Evolutionary conservation across 1,284 basidiomycete species (phyloP).

Genomic region (Rhodofomes roseus): DNA sequence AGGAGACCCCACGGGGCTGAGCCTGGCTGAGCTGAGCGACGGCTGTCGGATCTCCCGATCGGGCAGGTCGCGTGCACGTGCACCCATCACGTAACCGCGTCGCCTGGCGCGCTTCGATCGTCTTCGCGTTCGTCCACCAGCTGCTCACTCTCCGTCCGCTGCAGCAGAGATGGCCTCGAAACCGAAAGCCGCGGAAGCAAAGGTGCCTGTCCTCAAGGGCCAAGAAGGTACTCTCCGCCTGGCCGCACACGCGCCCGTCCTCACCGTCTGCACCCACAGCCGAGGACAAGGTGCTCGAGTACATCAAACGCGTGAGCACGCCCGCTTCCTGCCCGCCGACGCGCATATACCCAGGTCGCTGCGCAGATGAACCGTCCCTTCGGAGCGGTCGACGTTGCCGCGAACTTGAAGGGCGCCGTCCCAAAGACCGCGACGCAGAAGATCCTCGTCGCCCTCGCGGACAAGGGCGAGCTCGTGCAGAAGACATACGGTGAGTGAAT

Average conservation of each 20-base stretch:
- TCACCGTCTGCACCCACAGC: slow-evolving; percentile 35
- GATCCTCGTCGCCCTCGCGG: slow-evolving; percentile 72
- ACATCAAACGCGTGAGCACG: slow-evolving; percentile 58
- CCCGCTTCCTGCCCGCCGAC: neutral
- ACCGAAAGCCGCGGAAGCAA: slow-evolving; percentile 42
- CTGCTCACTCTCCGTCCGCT: no score
- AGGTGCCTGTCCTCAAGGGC: slow-evolving; percentile 63
- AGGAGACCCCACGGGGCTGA: no score
- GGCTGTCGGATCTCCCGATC: neutral
- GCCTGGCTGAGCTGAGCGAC: neutral
- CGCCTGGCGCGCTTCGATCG: neutral
- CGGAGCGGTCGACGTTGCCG: slow-evolving; percentile 81
- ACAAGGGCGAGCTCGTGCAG: slow-evolving; percentile 70
- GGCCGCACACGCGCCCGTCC: neutral
- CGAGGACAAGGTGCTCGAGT: slow-evolving; percentile 69
- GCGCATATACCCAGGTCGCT: slow-evolving; percentile 4
- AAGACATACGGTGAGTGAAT: slow-evolving; percentile 72
- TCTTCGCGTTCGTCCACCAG: neutral
- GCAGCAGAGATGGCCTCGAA: slow-evolving; percentile 21
- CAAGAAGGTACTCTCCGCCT: slow-evolving; percentile 49
- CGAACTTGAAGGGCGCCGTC: slow-evolving; percentile 83
- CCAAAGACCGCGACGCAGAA: slow-evolving; percentile 81
- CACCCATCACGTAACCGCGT: neutral
- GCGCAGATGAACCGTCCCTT: slow-evolving; percentile 71
- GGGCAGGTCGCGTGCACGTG: neutral